phyloP scores from a whole-genome alignment of 1,139 yeast genomes.

The Blastobotrys raffinosifermentans region DNA sequence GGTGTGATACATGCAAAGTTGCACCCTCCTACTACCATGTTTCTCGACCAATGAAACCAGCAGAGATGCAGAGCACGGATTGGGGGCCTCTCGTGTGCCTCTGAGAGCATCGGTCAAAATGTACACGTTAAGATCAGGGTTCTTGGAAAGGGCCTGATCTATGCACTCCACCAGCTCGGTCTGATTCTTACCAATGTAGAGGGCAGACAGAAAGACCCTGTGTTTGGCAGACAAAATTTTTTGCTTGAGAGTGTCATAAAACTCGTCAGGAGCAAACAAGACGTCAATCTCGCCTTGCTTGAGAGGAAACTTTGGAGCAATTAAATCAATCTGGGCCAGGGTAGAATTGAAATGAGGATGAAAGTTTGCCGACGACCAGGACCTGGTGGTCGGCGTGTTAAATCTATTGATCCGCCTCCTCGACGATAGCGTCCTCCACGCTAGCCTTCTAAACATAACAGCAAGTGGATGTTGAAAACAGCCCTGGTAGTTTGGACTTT shows the following conservation, averaged over 20 bases:
- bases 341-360: constrained; percentile 25
- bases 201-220: constrained; percentile 73
- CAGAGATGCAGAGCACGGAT: constrained; percentile 67
- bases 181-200: constrained; percentile 82
- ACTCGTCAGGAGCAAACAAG: constrained; percentile 58
- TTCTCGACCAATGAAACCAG: constrained; percentile 61
- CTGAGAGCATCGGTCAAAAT: constrained; percentile 82
- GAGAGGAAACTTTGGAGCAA: constrained; percentile 68
- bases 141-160: constrained; percentile 47
- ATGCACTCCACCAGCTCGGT: constrained; percentile 47
- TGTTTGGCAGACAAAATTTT: constrained; percentile 43
- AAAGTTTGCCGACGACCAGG: constrained; percentile 2
- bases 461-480: no score
- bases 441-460: no score
- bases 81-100: constrained; percentile 91
- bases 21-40: constrained; percentile 65
- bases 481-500: no score
- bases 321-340: constrained; percentile 46
- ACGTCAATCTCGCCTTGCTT: constrained; percentile 57
- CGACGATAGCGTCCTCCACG: no score
- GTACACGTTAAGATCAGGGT: constrained; percentile 58
- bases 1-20: constrained; percentile 80
- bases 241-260: constrained; percentile 50
- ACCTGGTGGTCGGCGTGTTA: no score
- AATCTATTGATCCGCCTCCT: no score